Evolutionary conservation across 352 stramenopile species (phyloP).

Genomic region (Pythium pyrilobum): DNA sequence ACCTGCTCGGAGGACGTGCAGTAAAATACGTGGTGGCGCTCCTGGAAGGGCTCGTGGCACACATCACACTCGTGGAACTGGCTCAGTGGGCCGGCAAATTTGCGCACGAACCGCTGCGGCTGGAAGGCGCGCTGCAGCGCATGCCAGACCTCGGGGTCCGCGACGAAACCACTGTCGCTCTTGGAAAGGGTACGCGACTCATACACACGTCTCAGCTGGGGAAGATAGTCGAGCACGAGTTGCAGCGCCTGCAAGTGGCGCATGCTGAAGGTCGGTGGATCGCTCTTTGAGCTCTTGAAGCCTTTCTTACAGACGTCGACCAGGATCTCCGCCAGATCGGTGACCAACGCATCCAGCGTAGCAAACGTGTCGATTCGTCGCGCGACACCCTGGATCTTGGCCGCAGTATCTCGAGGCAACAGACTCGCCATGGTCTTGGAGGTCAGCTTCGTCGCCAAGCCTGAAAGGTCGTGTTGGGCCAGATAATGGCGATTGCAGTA

Average conservation of each 20-base stretch:
- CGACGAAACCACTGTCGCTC: constrained; percentile 26
- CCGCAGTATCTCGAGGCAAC: constrained; percentile 37
- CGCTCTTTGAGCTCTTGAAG: constrained; percentile 34
- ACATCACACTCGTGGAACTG: constrained; percentile 53
- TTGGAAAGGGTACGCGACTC: constrained; percentile 15
- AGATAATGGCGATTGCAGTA: constrained; percentile 69
- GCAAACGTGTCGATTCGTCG: constrained; percentile 37
- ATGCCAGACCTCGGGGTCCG: constrained; percentile 43
- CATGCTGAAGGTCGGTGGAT: constrained; percentile 46
- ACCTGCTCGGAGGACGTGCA: constrained; percentile 33
- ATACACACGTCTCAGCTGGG: constrained; percentile 62
- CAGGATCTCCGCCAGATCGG: constrained; percentile 34
- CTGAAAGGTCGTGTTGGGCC: too few species aligned
- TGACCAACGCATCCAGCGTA: constrained; percentile 33
- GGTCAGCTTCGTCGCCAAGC: constrained; percentile 47
- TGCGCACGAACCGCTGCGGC: constrained; percentile 42
- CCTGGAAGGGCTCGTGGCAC: constrained; percentile 66
- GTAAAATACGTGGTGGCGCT: constrained; percentile 77
- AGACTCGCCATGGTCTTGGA: constrained; percentile 39
- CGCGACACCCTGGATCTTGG: constrained; percentile 35
- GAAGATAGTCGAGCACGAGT: constrained; percentile 58
- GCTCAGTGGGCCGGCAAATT: constrained; percentile 52
- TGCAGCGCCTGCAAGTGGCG: constrained; percentile 67
- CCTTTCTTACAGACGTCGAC: constrained; percentile 53
- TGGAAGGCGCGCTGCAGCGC: constrained; percentile 53